Evolutionary conservation across 306 rosid genomes (phyloP).

Genomic region (Leucaena leucocephala): DNA sequence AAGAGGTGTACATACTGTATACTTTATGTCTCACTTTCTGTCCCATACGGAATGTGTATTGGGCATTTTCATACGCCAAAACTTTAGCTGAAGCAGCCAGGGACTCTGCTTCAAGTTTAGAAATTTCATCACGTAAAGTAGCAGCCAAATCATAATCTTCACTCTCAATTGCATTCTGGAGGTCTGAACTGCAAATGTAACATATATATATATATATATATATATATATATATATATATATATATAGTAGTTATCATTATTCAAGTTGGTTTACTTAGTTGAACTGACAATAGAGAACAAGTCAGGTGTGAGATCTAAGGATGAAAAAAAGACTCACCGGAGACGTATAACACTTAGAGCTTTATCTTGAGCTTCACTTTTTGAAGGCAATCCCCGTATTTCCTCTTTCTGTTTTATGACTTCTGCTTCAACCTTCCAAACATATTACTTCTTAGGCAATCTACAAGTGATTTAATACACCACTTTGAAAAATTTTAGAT

Average conservation of each 20-base stretch:
- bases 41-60: conserved; percentile 80
- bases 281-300: conserved; percentile 20
- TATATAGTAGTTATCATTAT: conserved; percentile 3
- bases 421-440: conserved; percentile 87
- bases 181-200: conserved; percentile 70
- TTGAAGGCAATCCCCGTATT: conserved; percentile 77
- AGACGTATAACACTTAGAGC: conserved; percentile 68
- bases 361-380: conserved; percentile 93
- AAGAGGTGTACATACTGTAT: conserved; percentile 48
- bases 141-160: conserved; percentile 89
- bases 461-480: conserved; percentile 34
- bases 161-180: conserved; percentile 73
- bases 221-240: background rate
- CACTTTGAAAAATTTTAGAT: conserved; percentile 28
- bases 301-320: background rate
- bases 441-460: conserved; percentile 36
- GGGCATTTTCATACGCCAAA: conserved; percentile 76
- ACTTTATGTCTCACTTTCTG: conserved; percentile 82
- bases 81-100: conserved; percentile 82
- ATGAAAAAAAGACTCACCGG: conserved; percentile 52
- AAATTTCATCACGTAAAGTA: conserved; percentile 72
- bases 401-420: conserved; percentile 73
- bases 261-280: conserved; percentile 11
- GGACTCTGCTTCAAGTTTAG: conserved; percentile 80
- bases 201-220: background rate